Percentiles rank a stretch among this genome's conserved stretches.
These are phyloP conservation scores for Neonectria ditissima DNA, from an alignment of 2,329 filamentous ascomycete genomes.

Conservation along the genomic window DNA sequence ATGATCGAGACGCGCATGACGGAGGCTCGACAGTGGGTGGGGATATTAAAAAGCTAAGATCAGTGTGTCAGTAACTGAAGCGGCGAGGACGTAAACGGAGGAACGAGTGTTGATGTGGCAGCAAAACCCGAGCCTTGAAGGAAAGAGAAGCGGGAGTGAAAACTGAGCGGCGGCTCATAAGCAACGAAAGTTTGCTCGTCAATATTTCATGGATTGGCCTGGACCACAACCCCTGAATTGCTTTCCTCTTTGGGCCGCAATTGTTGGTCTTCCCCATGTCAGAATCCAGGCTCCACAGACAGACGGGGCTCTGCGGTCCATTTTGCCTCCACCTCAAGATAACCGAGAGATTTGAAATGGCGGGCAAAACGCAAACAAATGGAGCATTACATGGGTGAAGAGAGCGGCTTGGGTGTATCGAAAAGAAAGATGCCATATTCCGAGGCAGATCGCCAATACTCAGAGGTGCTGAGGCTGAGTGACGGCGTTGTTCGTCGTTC, in stretches of 20 bases:
- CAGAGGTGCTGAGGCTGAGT: not conserved
- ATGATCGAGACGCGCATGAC: not conserved
- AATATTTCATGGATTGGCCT: not conserved
- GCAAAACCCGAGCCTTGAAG: not conserved
- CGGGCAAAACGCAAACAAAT: not conserved
- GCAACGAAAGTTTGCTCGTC: too few relatives aligned
- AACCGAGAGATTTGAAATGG: not conserved
- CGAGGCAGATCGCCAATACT: too few relatives aligned
- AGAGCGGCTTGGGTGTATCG: not conserved
- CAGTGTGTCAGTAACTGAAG: not conserved
- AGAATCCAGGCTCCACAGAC: too few relatives aligned
- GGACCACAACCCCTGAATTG: not conserved
- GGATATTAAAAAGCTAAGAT: not conserved
- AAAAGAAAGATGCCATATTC: too few relatives aligned
- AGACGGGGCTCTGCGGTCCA: not conserved
- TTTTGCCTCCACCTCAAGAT: not conserved
- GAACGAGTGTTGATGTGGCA: not conserved
- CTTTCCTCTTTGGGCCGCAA: not conserved
- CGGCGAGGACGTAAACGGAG: not conserved
- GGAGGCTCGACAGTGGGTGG: not conserved
- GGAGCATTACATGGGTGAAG: not conserved
- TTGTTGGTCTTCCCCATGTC: not conserved
- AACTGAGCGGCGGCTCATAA: not conserved
- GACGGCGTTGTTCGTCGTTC: not conserved
- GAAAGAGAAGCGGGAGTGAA: not conserved